These are phyloP conservation scores for Dichotomocladium elegans DNA, from an alignment of 371 early-diverging fungal genomes.

Conservation along the genomic window DNA sequence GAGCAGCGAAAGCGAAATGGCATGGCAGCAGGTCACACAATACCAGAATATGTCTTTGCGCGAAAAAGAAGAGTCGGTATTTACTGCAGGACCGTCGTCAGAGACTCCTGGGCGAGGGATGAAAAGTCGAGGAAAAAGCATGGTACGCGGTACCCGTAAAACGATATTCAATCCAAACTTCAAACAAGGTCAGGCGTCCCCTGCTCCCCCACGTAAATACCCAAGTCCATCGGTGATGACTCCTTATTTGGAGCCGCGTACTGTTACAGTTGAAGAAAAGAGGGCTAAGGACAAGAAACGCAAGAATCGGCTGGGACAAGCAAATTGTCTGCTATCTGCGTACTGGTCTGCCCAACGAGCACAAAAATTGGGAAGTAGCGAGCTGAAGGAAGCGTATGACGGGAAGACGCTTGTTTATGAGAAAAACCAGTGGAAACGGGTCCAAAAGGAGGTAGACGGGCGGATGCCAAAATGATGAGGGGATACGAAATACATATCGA, in stretches of 20 bases:
- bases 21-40: slow-evolving; percentile 26
- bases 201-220: too few species aligned
- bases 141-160: too few species aligned
- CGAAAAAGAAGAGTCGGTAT: slow-evolving; percentile 25
- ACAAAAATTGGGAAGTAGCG: slow-evolving; percentile 7
- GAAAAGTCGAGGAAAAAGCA: background rate
- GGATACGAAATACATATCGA: too few species aligned
- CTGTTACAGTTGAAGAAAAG: background rate
- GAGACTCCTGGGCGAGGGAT: background rate
- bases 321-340: background rate
- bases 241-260: background rate
- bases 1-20: slow-evolving; percentile 12
- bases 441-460: slow-evolving; percentile 5
- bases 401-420: background rate
- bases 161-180: slow-evolving; percentile 11
- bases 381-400: background rate
- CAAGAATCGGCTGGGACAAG: slow-evolving; percentile 3
- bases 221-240: background rate
- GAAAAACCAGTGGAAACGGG: slow-evolving; percentile 1
- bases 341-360: slow-evolving; percentile 10
- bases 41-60: slow-evolving; percentile 35
- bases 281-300: background rate
- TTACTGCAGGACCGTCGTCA: background rate
- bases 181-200: background rate
- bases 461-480: background rate